These are phyloP conservation scores for Magnolia kwangsiensis DNA, from an alignment of 164 flowering plant genomes.

Conservation along the genomic window DNA sequence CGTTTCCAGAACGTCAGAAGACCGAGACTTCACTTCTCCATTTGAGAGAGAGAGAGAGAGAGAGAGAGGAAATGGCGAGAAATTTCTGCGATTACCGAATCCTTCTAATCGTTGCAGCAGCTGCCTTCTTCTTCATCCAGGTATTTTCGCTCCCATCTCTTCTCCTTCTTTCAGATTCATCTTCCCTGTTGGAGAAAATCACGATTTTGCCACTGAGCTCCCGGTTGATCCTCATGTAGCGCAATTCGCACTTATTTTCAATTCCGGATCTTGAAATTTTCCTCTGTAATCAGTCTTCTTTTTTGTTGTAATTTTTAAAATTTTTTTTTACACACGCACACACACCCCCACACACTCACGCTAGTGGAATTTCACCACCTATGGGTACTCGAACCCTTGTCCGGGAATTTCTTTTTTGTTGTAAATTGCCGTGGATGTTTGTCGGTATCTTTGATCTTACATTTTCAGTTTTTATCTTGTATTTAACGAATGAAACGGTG, in stretches of 20 bases:
- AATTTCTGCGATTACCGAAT: constrained; percentile 61
- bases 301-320: too few relatives aligned
- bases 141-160: constrained; percentile 23
- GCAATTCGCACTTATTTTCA: not conserved
- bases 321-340: too few relatives aligned
- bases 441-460: not conserved
- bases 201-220: not conserved
- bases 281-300: not conserved
- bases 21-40: not conserved
- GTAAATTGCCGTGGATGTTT: not conserved
- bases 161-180: not conserved
- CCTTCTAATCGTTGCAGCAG: constrained; percentile 65
- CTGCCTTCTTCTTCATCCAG: constrained; percentile 83
- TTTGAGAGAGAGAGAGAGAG: not conserved
- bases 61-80: constrained; percentile 28
- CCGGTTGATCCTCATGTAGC: not conserved
- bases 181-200: not conserved
- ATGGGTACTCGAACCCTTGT: too few relatives aligned
- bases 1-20: too few relatives aligned
- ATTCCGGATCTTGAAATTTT: not conserved
- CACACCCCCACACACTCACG: too few relatives aligned
- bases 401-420: not conserved
- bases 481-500: not conserved
- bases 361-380: too few relatives aligned
- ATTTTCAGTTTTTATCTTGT: not conserved